Evolutionary conservation across 176 grass and related monocot genomes (phyloP), one percentile per base, ranked within the genome.

Genomic region (Ampelocalamus luodianensis): DNA sequence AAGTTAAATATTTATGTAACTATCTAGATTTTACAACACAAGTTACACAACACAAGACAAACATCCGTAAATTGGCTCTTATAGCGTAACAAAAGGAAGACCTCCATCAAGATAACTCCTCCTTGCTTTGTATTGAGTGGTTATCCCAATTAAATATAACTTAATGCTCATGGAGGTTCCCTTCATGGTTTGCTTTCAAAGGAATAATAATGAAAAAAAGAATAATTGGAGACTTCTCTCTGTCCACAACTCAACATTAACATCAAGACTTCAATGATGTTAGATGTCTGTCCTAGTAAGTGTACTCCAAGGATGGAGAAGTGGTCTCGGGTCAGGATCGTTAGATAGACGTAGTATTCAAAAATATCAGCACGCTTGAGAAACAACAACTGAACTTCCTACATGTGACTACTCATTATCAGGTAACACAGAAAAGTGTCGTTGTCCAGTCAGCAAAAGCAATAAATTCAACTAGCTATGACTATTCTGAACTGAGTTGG

Each of bases 201-300:
- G 46, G 20, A 78, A 64, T 88, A 72, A 78, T 42, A 20, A 29
- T 5, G 53, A 29, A 79, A 59, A 87, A 65, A 64, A 4, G 20
- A 27, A n/a, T n/a, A n/a, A n/a, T n/a, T 10, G 36, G 34, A 82
- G 45, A 73, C 66, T 86, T 65, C 9, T 2, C n/a, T 34, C 11
- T 38, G 39, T 78, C 83, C 72, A 82, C 14, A 78, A 82, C 65
- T 74, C 3, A 72, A 78, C 20, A 72, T 78, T 83, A 78, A 72
- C 67, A 86, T 55, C 37, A 63, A 71, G 67, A 55, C 51, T 56
- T 82, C 44, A 73, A 79, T 82, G 65, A 86, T 72, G 54, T 55
- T 48, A 81, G 37, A 90, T 48, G 46, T 54, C 0, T 82, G 37
- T 86, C 79, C 63, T 82, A 22, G 9, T 56, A 84, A 79, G 48